phyloP scores from a whole-genome alignment of 345 rosid species.

The Citrus unshiu region DNA sequence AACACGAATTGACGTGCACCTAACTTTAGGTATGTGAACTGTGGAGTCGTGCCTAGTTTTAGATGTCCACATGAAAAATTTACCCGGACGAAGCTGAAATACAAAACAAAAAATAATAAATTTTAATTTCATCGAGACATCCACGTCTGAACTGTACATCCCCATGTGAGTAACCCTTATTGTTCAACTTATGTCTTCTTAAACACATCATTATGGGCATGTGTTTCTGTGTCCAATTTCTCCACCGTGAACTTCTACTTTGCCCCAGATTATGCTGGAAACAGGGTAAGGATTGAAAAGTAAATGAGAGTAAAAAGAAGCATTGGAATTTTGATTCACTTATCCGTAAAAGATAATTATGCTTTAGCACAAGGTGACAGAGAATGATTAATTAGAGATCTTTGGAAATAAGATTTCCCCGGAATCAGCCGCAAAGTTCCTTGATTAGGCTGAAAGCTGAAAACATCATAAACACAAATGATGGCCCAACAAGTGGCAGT shows the following conservation, averaged over 20 bases:
- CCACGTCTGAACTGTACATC: too few species aligned
- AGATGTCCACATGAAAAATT: too few species aligned
- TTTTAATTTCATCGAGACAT: too few species aligned
- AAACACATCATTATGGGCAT: background rate
- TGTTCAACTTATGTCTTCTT: background rate
- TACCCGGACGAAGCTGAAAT: too few species aligned
- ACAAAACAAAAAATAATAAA: too few species aligned
- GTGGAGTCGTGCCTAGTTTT: background rate
- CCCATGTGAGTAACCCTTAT: background rate
- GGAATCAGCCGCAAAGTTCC: background rate
- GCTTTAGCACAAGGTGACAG: slow-evolving; percentile 13
- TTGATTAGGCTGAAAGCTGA: background rate
- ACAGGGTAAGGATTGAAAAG: background rate
- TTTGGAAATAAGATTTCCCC: slow-evolving; percentile 7
- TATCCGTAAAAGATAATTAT: slow-evolving; percentile 3
- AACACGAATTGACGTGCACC: background rate
- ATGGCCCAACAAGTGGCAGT: slow-evolving; percentile 1
- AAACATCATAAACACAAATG: slow-evolving; percentile 6
- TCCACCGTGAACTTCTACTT: background rate
- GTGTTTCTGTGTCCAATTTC: background rate
- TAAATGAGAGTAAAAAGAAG: background rate
- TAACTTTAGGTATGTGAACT: background rate
- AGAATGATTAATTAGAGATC: slow-evolving; percentile 5
- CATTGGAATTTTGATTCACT: background rate
- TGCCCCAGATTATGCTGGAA: background rate